These are phyloP conservation scores for Beauveria scarabaeidicola DNA, from an alignment of 2,329 filamentous ascomycete genomes.

Conservation along the genomic window DNA sequence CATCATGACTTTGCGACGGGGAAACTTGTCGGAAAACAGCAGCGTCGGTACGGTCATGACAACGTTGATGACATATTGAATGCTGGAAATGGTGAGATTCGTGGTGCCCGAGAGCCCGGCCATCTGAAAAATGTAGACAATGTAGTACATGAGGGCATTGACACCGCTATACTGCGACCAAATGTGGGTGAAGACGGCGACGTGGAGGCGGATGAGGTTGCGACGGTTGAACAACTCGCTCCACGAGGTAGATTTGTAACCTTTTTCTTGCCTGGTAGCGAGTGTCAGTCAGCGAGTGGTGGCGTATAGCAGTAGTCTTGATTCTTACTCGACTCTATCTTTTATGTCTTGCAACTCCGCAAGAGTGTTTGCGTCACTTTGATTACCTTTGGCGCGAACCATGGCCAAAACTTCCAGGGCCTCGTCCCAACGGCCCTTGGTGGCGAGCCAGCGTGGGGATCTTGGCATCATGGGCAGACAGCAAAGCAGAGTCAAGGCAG, in stretches of 20 bases:
- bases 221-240: conserved; percentile 30
- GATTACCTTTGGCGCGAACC: conserved; percentile 45
- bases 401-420: conserved; percentile 40
- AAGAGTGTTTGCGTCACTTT: conserved; percentile 42
- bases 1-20: conserved; percentile 54
- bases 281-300: not conserved
- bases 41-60: conserved; percentile 39
- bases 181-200: conserved; percentile 38
- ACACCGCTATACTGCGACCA: conserved; percentile 42
- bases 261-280: conserved; percentile 6
- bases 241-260: conserved; percentile 16
- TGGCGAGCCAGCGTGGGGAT: conserved; percentile 53
- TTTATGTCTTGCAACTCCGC: conserved; percentile 46
- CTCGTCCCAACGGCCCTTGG: conserved; percentile 49
- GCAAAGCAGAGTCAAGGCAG: conserved; percentile 45
- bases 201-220: conserved; percentile 38
- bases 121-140: conserved; percentile 27
- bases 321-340: conserved; percentile 19
- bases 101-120: conserved; percentile 26
- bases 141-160: conserved; percentile 47
- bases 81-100: conserved; percentile 39
- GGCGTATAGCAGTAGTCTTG: too few relatives aligned
- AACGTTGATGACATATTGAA: conserved; percentile 44
- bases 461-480: conserved; percentile 50
- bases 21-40: conserved; percentile 42